Base-by-base conservation (phyloP, 768 basidiomycete genomes). In the Leccinum disarticulatum region DNA sequence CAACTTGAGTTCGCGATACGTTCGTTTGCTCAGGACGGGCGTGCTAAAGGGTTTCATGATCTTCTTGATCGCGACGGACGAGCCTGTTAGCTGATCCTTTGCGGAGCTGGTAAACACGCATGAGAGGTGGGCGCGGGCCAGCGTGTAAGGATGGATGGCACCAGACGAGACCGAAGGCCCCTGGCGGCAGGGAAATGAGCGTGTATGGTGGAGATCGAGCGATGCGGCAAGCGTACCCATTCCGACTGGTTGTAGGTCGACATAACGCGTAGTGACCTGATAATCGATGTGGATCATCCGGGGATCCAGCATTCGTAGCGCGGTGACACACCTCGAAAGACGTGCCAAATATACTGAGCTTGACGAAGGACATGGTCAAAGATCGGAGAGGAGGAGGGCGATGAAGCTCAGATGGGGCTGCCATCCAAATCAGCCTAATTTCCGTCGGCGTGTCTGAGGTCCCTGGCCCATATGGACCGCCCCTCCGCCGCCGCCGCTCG, bases 41-140 rank as follows among this genome's bases (percentile, higher is more conserved):
- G 97, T 98, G 73, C 90, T 92, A 79, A 99, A 99, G 7, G 97
- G 97, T 76, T 99, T 99, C 96, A 98, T 98, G 81, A 98, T 99
- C 87, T 98, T 98, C 86, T 99, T 99, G 80, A 99, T 95, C 70
- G 97, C 97, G 58, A 96, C 95, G 17, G 93, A 91, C 50, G 93
- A 85, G 46, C 87, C 90, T 9, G 94, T 96, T 56, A 98, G 85
- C 76, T 98, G 95, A 74, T 96, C 92, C 75, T 95, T 95, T 35
- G 93, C 90, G 17, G 94, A 95, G 69, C 95, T 96, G 14, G 13
- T 35, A 66, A 43, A 59, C 38, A 56, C 17, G 33, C 43, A 56
- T 73, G 54, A 73, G 64, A 33, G 19, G 30, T 10, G 52, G 36
- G 22, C 8, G 15, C 25, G 2, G 43, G 15, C 25, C 7, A 22